phyloP scores from a whole-genome alignment of 2,329 filamentous ascomycete species.

The Chaetomiaceae sp. region DNA sequence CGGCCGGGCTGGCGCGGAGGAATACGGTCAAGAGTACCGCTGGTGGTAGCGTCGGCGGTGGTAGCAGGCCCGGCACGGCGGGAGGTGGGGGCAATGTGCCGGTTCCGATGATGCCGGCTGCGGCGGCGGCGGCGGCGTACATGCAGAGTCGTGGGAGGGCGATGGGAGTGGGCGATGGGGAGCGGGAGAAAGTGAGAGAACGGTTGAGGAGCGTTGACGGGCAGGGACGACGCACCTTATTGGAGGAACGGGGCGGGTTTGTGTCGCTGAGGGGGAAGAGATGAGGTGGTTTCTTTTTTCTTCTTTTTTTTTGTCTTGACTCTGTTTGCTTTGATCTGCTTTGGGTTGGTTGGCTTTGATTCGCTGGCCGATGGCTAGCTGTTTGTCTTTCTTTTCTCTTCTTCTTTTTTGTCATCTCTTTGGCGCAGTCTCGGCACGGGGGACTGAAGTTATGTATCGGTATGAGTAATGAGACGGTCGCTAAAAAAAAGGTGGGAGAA shows the following conservation, averaged over 20 bases:
- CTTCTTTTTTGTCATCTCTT: background rate
- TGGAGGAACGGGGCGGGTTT: background rate
- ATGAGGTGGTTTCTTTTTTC: background rate
- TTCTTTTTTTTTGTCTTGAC: background rate
- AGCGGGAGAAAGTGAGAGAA: constrained; percentile 5
- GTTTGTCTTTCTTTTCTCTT: background rate
- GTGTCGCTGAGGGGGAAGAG: background rate
- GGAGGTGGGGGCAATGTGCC: background rate
- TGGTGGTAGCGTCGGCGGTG: background rate
- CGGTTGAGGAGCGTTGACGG: constrained; percentile 2
- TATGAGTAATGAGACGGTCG: background rate
- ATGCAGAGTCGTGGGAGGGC: constrained; percentile 1
- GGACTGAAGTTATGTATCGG: background rate
- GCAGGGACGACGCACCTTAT: background rate
- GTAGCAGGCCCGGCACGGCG: background rate
- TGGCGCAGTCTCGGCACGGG: background rate
- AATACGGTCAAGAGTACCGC: constrained; percentile 15
- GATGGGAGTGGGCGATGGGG: constrained; percentile 1
- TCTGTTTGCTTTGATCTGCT: background rate
- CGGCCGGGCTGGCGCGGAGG: constrained; percentile 6
- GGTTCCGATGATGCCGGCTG: background rate
- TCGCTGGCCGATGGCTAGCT: background rate
- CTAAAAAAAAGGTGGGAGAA: background rate
- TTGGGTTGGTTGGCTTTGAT: background rate
- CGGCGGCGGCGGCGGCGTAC: constrained; percentile 1